These are phyloP conservation scores for Gaillardinia entomophila DNA, from an alignment of 805 yeast species.

Conservation along the genomic window DNA sequence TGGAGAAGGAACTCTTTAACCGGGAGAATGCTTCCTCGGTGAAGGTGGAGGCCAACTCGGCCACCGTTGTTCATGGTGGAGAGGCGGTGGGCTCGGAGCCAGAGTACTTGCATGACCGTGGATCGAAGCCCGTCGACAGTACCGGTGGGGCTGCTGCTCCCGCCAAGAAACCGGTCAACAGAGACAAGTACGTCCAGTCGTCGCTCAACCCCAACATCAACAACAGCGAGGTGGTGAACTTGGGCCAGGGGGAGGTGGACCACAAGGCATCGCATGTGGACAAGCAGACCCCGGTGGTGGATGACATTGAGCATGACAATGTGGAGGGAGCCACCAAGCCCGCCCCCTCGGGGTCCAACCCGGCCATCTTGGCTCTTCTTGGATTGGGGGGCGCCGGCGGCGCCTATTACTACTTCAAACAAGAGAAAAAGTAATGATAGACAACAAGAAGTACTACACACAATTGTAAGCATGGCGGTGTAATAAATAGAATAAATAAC, in stretches of 20 bases:
- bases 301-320: conserved; percentile 34
- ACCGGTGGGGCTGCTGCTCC: conserved; percentile 2
- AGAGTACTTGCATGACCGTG: conserved; percentile 33
- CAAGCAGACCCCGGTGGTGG: conserved; percentile 25
- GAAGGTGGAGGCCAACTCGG: conserved; percentile 40
- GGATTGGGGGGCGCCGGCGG: conserved; percentile 1
- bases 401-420: background rate
- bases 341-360: background rate
- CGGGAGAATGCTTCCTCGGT: conserved; percentile 28
- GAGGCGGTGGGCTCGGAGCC: conserved; percentile 33
- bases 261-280: conserved; percentile 28
- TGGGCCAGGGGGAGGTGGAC: conserved; percentile 30
- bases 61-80: conserved; percentile 39
- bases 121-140: conserved; percentile 30
- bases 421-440: background rate
- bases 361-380: background rate
- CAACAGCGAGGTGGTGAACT: conserved; percentile 26
- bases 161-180: conserved; percentile 26
- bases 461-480: background rate
- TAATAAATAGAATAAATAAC: background rate
- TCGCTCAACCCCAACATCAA: conserved; percentile 38
- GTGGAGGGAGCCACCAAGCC: conserved; percentile 1
- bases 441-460: background rate
- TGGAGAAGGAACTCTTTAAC: conserved; percentile 31
- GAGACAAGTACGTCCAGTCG: conserved; percentile 35